Evolutionary conservation across 495 filamentous ascomycete species (phyloP).

Genomic region (Podospora pseudocomata): DNA sequence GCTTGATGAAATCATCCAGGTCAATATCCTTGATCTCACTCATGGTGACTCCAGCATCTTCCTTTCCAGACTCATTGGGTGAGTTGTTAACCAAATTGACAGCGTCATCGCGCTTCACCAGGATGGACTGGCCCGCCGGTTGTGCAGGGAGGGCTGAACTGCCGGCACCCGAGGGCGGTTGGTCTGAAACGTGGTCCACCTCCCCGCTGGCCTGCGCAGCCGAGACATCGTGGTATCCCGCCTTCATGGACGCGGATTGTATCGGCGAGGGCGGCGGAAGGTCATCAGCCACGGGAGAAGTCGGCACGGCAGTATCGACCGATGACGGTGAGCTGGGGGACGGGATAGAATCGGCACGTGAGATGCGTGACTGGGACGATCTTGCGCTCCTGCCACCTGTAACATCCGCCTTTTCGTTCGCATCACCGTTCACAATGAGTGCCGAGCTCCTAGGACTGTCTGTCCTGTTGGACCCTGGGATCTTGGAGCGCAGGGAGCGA

Average conservation of each 20-base stretch:
- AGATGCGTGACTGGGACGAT: constrained; percentile 43
- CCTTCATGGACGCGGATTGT: constrained; percentile 65
- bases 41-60: constrained; percentile 55
- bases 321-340: constrained; percentile 44
- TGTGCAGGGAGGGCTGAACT: constrained; percentile 43
- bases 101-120: constrained; percentile 70
- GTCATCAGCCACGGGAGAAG: constrained; percentile 47
- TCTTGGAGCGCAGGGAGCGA: constrained; percentile 65
- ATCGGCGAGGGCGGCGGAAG: constrained; percentile 88
- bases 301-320: constrained; percentile 30
- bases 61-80: constrained; percentile 36
- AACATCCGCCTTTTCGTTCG: constrained; percentile 68
- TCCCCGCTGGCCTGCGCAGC: constrained; percentile 82
- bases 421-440: constrained; percentile 57
- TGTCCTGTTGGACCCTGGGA: constrained; percentile 54
- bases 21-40: constrained; percentile 85
- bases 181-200: constrained; percentile 94
- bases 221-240: constrained; percentile 71
- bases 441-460: constrained; percentile 80
- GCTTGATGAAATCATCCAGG: constrained; percentile 94
- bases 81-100: constrained; percentile 49
- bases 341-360: constrained; percentile 37
- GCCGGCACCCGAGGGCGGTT: constrained; percentile 65
- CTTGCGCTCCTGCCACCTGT: constrained; percentile 60
- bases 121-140: constrained; percentile 70